Evolutionary conservation across 164 flowering plant genomes (phyloP).

Genomic region (Liquidambar formosana): DNA sequence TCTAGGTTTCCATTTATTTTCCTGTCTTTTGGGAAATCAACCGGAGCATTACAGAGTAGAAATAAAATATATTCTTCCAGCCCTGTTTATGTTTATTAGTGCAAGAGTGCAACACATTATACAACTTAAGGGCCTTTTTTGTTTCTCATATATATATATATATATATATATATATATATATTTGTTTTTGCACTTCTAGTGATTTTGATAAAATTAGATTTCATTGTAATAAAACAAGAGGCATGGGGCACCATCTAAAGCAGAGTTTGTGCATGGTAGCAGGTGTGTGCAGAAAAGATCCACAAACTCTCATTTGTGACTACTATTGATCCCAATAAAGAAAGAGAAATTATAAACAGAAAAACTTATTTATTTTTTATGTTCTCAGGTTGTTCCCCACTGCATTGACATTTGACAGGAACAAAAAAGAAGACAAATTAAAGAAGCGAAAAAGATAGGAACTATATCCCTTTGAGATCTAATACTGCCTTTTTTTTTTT

Average conservation of each 20-base stretch:
- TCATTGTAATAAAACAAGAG: not conserved
- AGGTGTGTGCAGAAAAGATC: constrained; percentile 9
- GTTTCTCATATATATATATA: no score
- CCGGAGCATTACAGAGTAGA: not conserved
- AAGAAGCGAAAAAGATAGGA: constrained; percentile 13
- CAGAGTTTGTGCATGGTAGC: not conserved
- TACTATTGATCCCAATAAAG: constrained; percentile 22
- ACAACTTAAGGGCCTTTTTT: no score
- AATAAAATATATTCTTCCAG: no score
- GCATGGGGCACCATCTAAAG: constrained; percentile 1
- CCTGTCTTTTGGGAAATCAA: not conserved
- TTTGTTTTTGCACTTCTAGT: no score
- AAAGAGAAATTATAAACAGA: constrained; percentile 10
- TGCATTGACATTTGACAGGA: constrained; percentile 56
- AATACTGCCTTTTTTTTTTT: constrained; percentile 5
- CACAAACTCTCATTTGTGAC: constrained; percentile 13
- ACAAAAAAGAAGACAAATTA: constrained; percentile 20
- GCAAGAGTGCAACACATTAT: no score
- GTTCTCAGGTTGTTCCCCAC: constrained; percentile 60
- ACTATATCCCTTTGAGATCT: constrained; percentile 34
- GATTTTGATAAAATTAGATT: no score
- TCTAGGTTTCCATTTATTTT: not conserved
- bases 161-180: no score
- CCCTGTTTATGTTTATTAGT: no score
- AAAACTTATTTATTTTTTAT: constrained; percentile 20